Conservation (phyloP, 352 stramenopile species). For the Phytophthora fragariaefolia region DNA sequence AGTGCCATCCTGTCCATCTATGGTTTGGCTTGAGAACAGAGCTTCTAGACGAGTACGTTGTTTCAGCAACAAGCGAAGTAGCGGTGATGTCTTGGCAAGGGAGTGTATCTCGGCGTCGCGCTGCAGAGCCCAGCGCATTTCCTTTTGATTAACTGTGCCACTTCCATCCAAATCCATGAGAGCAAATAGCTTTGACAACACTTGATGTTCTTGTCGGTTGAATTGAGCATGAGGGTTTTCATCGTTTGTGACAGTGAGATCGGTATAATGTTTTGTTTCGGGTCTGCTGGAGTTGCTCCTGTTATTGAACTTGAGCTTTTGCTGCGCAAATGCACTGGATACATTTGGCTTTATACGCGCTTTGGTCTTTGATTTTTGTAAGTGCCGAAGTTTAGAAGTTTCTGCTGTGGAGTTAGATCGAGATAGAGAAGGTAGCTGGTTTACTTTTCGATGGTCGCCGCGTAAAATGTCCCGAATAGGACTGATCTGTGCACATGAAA, state of each 20-base stretch:
- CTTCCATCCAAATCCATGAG: conserved; percentile 74
- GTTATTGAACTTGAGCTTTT: conserved; percentile 19
- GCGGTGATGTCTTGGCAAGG: conserved; percentile 49
- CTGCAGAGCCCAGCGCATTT: conserved; percentile 73
- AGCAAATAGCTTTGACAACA: conserved; percentile 55
- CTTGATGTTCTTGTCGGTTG: conserved; percentile 37
- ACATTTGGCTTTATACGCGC: conserved; percentile 15
- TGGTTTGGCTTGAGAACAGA: conserved; percentile 31
- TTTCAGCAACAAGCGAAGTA: conserved; percentile 63
- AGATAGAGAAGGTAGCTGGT: conserved; percentile 55
- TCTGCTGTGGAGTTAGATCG: conserved; percentile 13
- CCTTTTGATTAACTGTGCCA: conserved; percentile 65
- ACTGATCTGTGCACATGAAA: conserved; percentile 38
- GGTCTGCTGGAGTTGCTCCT: conserved; percentile 19
- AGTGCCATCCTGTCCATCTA: neutral
- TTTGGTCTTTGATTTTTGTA: conserved; percentile 32
- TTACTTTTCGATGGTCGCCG: conserved; percentile 53
- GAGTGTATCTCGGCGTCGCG: conserved; percentile 62
- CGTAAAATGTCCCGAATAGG: conserved; percentile 61
- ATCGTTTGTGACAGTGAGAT: conserved; percentile 3
- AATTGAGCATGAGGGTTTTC: conserved; percentile 34
- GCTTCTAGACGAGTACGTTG: conserved; percentile 46
- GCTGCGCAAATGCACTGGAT: neutral
- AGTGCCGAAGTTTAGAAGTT: conserved; percentile 11
- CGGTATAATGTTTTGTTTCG: neutral